Evolutionary conservation across 2,329 filamentous ascomycete genomes (phyloP).

Genomic region (Cercospora zeina): DNA sequence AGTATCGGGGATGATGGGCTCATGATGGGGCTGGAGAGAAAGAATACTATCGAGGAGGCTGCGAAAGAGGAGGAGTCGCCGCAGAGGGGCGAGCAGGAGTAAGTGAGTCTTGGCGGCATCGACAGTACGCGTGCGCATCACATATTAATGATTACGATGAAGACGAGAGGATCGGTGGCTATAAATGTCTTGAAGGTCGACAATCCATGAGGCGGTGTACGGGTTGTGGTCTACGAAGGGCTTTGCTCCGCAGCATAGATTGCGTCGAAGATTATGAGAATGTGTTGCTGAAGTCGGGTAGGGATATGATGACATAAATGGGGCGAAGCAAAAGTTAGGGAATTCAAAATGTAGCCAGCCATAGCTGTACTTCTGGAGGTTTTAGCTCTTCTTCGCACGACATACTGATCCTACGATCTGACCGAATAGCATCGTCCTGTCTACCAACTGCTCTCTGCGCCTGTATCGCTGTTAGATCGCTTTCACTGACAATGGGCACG

Average conservation of each 20-base stretch:
- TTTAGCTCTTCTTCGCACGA: not conserved
- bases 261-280: not conserved
- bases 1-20: conserved; percentile 19
- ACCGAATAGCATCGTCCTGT: not conserved
- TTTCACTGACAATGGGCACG: too few relatives aligned
- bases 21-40: conserved; percentile 22
- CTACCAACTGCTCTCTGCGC: not conserved
- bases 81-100: conserved; percentile 17
- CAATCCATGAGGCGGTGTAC: too few relatives aligned
- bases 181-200: not conserved
- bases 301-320: not conserved
- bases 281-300: not conserved
- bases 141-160: not conserved
- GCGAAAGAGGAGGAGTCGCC: conserved; percentile 26
- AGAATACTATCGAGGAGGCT: conserved; percentile 27
- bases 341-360: not conserved
- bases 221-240: not conserved
- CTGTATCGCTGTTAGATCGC: not conserved
- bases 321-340: not conserved
- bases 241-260: not conserved
- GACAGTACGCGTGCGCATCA: not conserved
- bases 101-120: not conserved
- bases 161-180: not conserved
- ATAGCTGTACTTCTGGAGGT: not conserved
- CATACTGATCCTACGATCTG: not conserved